Conservation (phyloP, 306 rosid species). For the Myrica gale region DNA sequence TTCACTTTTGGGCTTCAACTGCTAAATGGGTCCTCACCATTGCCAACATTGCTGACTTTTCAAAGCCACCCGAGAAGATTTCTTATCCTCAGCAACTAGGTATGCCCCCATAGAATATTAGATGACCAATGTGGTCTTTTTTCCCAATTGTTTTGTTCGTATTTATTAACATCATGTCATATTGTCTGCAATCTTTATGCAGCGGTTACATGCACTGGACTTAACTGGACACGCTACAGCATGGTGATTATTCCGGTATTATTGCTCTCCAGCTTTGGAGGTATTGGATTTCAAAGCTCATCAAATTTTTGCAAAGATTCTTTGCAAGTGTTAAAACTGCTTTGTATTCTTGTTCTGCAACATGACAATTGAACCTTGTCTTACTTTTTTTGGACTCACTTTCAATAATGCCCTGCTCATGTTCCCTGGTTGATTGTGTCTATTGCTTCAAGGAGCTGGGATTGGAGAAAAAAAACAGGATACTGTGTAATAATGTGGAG, state of each 20-base stretch:
- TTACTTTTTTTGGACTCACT: too few species aligned
- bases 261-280: not conserved
- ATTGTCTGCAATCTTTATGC: not conserved
- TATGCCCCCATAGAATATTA: not conserved
- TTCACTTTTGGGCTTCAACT: conserved; percentile 34
- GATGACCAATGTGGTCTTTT: not conserved
- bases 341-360: not conserved
- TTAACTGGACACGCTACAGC: conserved; percentile 26
- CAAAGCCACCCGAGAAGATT: conserved; percentile 17
- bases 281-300: not conserved
- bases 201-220: conserved; percentile 24
- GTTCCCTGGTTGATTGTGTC: not conserved
- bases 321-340: not conserved
- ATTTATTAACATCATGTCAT: not conserved
- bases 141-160: not conserved
- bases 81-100: conserved; percentile 25
- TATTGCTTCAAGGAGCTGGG: not conserved
- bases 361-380: not conserved
- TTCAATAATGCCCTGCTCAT: not conserved
- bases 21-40: conserved; percentile 30
- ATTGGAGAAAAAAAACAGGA: too few species aligned
- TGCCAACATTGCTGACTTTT: conserved; percentile 30
- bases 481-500: not conserved
- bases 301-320: not conserved
- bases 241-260: conserved; percentile 28